Conservation (phyloP, 495 filamentous ascomycete genomes). For the Hypoxylon crocopeplum region DNA sequence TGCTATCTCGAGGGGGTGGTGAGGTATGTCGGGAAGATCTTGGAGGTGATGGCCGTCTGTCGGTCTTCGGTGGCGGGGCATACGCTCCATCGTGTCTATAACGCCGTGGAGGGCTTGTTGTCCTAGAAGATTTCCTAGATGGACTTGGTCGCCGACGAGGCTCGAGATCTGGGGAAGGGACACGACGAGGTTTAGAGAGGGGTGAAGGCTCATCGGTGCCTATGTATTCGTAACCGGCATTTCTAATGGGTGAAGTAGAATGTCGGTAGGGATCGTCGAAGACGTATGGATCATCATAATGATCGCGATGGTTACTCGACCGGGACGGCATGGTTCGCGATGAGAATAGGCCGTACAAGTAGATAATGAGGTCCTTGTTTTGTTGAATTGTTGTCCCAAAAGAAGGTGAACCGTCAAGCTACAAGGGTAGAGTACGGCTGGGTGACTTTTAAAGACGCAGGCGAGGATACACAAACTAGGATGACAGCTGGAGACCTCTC, state of each 20-base stretch:
- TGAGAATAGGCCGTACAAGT: neutral
- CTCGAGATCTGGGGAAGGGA: constrained; percentile 10
- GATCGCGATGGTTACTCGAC: constrained; percentile 32
- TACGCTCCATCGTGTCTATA: constrained; percentile 20
- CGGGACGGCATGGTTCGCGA: constrained; percentile 35
- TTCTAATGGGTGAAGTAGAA: constrained; percentile 33
- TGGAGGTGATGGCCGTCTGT: constrained; percentile 10
- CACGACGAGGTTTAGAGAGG: constrained; percentile 12
- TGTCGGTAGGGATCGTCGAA: constrained; percentile 42
- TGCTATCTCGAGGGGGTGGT: constrained; percentile 9
- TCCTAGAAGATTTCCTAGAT: constrained; percentile 26
- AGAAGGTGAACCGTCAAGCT: constrained; percentile 5
- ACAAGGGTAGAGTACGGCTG: constrained; percentile 5
- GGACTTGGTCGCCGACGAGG: constrained; percentile 18
- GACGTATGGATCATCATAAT: constrained; percentile 37
- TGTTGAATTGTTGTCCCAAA: constrained; percentile 17
- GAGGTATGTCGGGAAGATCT: constrained; percentile 28
- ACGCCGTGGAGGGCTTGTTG: constrained; percentile 37
- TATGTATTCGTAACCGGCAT: constrained; percentile 36
- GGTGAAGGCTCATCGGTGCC: constrained; percentile 35
- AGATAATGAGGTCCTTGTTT: neutral
- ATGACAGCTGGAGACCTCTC: constrained; percentile 23
- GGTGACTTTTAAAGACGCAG: constrained; percentile 27
- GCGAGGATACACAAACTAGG: constrained; percentile 3
- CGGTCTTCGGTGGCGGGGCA: constrained; percentile 13